Percentiles rank a stretch among this genome's conserved stretches.
Evolutionary conservation across 129 eudicot genomes (phyloP).

Genomic region (Flaveria bidentis): DNA sequence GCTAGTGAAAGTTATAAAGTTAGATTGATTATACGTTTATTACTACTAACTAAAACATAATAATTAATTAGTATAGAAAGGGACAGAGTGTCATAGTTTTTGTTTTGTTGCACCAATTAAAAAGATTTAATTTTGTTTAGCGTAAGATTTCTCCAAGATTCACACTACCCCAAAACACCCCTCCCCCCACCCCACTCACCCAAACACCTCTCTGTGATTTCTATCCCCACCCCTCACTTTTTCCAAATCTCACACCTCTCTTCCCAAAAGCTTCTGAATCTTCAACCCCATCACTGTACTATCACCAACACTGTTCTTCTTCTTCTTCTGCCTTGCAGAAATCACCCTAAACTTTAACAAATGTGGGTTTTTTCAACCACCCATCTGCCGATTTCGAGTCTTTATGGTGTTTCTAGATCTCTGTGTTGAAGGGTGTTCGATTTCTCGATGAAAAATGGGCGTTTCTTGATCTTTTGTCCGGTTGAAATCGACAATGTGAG

Average conservation of each 20-base stretch:
- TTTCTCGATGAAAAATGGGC: background rate
- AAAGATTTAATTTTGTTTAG: conserved; percentile 33
- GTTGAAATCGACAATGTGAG: conserved; percentile 56
- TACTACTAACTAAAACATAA: too few relatives aligned
- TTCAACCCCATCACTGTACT: conserved; percentile 35
- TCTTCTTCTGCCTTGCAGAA: background rate
- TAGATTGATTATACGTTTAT: too few relatives aligned
- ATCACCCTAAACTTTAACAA: conserved; percentile 2
- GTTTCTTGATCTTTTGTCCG: conserved; percentile 16
- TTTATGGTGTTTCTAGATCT: conserved; percentile 37
- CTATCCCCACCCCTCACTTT: conserved; percentile 43
- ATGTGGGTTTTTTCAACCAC: conserved; percentile 28
- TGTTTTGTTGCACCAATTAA: conserved; percentile 24
- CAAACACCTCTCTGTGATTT: conserved; percentile 26
- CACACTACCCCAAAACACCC: conserved; percentile 54
- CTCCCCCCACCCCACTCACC: conserved; percentile 15
- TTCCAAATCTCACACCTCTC: conserved; percentile 46
- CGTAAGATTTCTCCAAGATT: conserved; percentile 60
- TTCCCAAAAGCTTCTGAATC: conserved; percentile 28
- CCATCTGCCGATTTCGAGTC: conserved; percentile 31
- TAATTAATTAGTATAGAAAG: conserved; percentile 15
- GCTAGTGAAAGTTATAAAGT: background rate
- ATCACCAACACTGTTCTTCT: background rate
- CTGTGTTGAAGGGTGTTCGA: conserved; percentile 17
- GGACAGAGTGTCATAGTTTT: conserved; percentile 30